Percentiles rank a stretch among this genome's conserved stretches.
These are phyloP conservation scores for Nitzschia putrida DNA, from an alignment of 108 stramenopile genomes.

Conservation along the genomic window DNA sequence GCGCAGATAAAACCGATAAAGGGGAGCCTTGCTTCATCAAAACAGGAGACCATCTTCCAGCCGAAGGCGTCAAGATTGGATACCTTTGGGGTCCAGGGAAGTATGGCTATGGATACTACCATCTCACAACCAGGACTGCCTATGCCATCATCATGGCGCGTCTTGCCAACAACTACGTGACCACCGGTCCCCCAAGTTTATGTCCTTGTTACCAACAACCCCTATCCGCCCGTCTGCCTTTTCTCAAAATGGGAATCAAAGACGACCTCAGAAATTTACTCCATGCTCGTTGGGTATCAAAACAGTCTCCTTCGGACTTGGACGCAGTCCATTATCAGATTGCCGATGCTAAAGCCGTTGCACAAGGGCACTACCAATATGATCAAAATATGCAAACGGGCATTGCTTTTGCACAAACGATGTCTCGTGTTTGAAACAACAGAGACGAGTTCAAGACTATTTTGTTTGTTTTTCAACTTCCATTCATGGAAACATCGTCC, in stretches of 20 bases:
- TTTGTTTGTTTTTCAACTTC: too few species aligned
- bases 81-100: slow-evolving; percentile 7
- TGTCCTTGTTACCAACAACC: not conserved
- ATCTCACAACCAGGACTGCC: slow-evolving; percentile 1
- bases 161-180: not conserved
- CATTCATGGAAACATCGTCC: too few species aligned
- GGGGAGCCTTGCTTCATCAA: slow-evolving; percentile 8
- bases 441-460: too few species aligned
- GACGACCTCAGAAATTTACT: slow-evolving; percentile 1
- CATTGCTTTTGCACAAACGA: not conserved
- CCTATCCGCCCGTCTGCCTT: not conserved
- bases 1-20: not conserved
- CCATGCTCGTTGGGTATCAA: slow-evolving; percentile 8
- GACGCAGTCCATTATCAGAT: slow-evolving; percentile 1
- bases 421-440: not conserved
- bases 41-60: slow-evolving; percentile 2
- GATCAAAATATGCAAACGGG: not conserved
- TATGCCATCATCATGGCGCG: slow-evolving; percentile 4
- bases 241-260: not conserved
- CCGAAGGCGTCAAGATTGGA: not conserved
- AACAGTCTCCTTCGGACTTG: not conserved
- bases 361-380: not conserved
- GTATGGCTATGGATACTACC: slow-evolving; percentile 12
- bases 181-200: not conserved
- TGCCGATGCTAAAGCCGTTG: not conserved